Base-by-base conservation (phyloP, 2,329 filamentous ascomycete species). In the Elsinoe australis region DNA sequence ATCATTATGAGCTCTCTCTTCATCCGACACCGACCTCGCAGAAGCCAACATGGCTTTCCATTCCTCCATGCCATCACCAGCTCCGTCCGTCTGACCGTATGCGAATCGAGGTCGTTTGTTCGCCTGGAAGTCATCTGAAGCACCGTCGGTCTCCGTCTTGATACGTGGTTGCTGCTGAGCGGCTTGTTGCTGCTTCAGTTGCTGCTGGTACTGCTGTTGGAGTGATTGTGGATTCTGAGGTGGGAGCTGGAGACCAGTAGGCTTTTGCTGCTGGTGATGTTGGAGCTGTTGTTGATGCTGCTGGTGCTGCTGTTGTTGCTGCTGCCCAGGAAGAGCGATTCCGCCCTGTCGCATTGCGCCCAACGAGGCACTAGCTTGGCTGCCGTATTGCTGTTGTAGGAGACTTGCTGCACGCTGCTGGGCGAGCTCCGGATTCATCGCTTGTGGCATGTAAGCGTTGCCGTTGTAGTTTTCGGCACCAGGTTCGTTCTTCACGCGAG, bases 11-110 rank as follows among this genome's bases (percentile, higher is more conserved):
- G 76, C 22, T 67, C 68, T 39, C 72, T 68, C 53, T 33, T 65
- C 59, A 9, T 76, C 71, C 5, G 77, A 79, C 29, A 73, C 65
- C 3, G 72, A 69, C 50, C 73, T 71, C 34, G 75, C 71, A 53
- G 74, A 73, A 58, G 82, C 71, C 34, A 87, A 67, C 32, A 85
- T 69, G 6, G 75, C 78, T 24, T 67, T 64, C 65, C 71, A 73
- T 48, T 78, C 71, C 4, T 77, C 76, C 33, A 78, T 65, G 3
- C 75, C 73, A 49, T 74, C 74, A 53, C 81, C 83, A 24, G 84
- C 70, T 44, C 89, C 90, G 61, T 96, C 90, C 10, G 83, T 83
- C 64, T 95, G 85, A 18, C 80, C 67, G 39, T 71, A 70, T 41
- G 63, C 53, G 59, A 73, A 53, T 62, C 69, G 61, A 71, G 75